Base-by-base conservation (phyloP, 192 early-diverging fungal genomes). In the Kickxella alabastrina region DNA sequence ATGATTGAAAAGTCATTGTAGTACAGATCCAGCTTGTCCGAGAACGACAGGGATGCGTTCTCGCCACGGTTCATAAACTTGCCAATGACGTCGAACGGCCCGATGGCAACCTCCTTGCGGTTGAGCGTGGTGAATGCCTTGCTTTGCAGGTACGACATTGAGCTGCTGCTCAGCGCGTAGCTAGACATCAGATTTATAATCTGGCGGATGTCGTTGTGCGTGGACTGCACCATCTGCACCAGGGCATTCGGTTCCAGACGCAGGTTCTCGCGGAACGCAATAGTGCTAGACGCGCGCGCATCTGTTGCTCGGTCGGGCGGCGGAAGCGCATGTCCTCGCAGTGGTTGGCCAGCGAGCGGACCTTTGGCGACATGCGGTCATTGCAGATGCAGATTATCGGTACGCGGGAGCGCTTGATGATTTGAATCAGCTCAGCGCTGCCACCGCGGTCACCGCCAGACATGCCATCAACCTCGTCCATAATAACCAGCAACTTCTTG, bases 391-490 rank as follows among this genome's bases (percentile, higher is more conserved):
- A 98, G 44, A 99, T 96, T 23, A 99, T 92, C 15, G 97, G 97
- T 47, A 95, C 83, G 22, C 44, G 82, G 5, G 91, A 85, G 47
- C 88, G 93, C 60, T 92, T 94, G 46, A 99, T 92, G 37, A 99
- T 62, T 47, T 85, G 66, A 43, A 92, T 92, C 44, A 99, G 74
- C 64, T 96, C 92, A 0, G 82, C 81, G 3, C 68, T 75, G 23
- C 97, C 97, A 35, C 95, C 97, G 28, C 94, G 83, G 67, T 99
- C 97, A 18, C 95, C 94, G 28, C 82, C 87, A 6, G 93, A 91
- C 97, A 99, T 99, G 25, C 97, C 97, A 65, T 99, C 97, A 1
- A 97, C 92, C 64, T 99, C 97, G 75, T 99, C 97, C 97, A 99
- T 99, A 35, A 99, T 88, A 6, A 99, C 66, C 0, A 95, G 81